Percentiles rank a stretch among this genome's conserved stretches.
Evolutionary conservation across 805 yeast genomes (phyloP).

Genomic region (Candida montana): DNA sequence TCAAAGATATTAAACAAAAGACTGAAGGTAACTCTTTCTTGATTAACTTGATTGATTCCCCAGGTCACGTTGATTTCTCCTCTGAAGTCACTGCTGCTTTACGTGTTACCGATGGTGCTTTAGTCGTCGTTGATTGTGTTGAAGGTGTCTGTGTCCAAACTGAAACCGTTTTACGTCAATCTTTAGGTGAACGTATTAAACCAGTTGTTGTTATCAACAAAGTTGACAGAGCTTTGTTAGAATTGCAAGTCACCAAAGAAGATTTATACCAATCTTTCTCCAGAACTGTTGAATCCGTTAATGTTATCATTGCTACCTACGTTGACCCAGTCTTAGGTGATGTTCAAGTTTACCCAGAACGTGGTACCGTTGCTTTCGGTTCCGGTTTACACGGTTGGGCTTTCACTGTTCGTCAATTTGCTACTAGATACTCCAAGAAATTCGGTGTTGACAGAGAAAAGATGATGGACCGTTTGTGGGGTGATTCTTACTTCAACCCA

Average conservation of each 20-base stretch:
- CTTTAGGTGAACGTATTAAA: slow-evolving; percentile 98
- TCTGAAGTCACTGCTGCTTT: slow-evolving; percentile 99
- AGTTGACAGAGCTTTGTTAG: slow-evolving; percentile 99
- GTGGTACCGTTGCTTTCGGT: slow-evolving; percentile 99
- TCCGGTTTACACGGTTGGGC: slow-evolving; percentile 99
- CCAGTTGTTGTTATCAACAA: slow-evolving; percentile 98
- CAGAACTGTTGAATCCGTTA: slow-evolving; percentile 98
- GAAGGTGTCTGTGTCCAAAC: slow-evolving; percentile 99
- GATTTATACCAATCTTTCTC: slow-evolving; percentile 97
- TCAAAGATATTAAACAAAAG: slow-evolving; percentile 83
- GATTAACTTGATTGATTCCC: slow-evolving; percentile 98
- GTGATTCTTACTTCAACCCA: slow-evolving; percentile 99
- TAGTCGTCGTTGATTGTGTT: slow-evolving; percentile 97
- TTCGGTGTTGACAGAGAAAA: slow-evolving; percentile 97
- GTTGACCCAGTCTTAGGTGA: slow-evolving; percentile 89
- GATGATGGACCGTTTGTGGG: slow-evolving; percentile 99
- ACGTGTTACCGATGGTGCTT: slow-evolving; percentile 99
- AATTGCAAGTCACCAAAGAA: slow-evolving; percentile 98
- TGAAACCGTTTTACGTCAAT: slow-evolving; percentile 98
- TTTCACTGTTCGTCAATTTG: slow-evolving; percentile 98
- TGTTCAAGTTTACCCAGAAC: slow-evolving; percentile 97
- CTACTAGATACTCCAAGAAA: slow-evolving; percentile 96
- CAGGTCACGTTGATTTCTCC: slow-evolving; percentile 99
- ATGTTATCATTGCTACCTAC: slow-evolving; percentile 96
- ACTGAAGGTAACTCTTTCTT: slow-evolving; percentile 86